These are phyloP conservation scores for Trichophyton schoenleinii DNA, from an alignment of 2,329 filamentous ascomycete genomes.

Conservation along the genomic window DNA sequence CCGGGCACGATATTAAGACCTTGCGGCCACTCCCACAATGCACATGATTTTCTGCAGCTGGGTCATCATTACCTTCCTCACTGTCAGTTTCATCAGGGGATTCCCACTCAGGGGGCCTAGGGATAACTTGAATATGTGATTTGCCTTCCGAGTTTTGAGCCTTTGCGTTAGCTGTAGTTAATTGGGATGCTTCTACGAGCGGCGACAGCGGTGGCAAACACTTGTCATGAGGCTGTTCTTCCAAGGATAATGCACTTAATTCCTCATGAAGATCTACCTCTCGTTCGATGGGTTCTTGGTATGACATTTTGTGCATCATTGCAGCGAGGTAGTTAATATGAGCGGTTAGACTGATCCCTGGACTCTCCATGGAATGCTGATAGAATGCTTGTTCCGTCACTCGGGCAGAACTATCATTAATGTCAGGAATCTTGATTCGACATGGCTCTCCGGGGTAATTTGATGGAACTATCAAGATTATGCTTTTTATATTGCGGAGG, in stretches of 20 bases:
- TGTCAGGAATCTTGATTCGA: constrained; percentile 52
- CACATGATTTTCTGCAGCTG: constrained; percentile 23
- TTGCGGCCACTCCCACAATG: constrained; percentile 46
- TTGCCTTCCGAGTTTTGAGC: constrained; percentile 21
- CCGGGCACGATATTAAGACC: constrained; percentile 67
- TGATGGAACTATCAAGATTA: constrained; percentile 57
- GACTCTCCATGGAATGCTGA: constrained; percentile 44
- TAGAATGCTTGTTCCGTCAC: constrained; percentile 54
- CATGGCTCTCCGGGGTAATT: constrained; percentile 61
- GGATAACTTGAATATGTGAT: constrained; percentile 58
- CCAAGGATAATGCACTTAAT: neutral
- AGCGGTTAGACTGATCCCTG: constrained; percentile 53
- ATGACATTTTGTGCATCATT: constrained; percentile 56
- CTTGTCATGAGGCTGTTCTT: neutral
- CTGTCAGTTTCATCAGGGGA: constrained; percentile 34
- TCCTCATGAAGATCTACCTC: neutral
- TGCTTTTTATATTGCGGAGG: constrained; percentile 49
- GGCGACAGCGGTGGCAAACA: neutral
- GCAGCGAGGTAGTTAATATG: constrained; percentile 63
- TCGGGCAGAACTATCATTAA: constrained; percentile 47
- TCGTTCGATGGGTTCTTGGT: constrained; percentile 32
- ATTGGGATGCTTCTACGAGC: constrained; percentile 6
- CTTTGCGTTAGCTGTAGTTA: constrained; percentile 6
- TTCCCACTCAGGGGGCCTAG: constrained; percentile 66
- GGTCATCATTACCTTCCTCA: constrained; percentile 28